phyloP scores from a whole-genome alignment of 208 protist genomes.

The Eutreptiella sp. region DNA sequence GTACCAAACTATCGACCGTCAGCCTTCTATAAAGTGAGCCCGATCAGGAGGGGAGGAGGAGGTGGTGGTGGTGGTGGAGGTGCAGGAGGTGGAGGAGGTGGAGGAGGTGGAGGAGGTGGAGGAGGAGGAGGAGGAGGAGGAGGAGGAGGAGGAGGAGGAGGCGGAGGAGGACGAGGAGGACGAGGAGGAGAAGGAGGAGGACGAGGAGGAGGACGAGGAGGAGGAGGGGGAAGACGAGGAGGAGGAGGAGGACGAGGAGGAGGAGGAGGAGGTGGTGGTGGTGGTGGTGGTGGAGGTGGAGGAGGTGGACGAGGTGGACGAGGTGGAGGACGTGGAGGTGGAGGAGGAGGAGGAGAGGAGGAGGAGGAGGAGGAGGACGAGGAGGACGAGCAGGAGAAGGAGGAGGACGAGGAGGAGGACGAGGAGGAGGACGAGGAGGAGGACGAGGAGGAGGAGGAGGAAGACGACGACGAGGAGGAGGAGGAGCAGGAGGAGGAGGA shows the following conservation, averaged over 20 bases:
- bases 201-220: conserved; percentile 6
- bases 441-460: conserved; percentile 10
- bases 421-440: conserved; percentile 3
- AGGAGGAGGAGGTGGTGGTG: neutral
- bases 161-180: no score
- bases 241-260: conserved; percentile 15
- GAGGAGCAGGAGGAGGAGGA: neutral
- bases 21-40: no score
- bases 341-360: neutral
- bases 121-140: conserved; percentile 8
- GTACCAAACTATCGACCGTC: no score
- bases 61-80: no score
- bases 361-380: conserved; percentile 5
- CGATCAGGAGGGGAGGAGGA: no score
- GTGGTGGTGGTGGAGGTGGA: neutral
- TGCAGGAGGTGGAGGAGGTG: no score
- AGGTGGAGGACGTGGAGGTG: conserved; percentile 1
- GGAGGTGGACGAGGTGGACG: neutral
- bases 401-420: conserved; percentile 5
- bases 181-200: conserved; percentile 15
- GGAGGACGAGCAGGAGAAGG: conserved; percentile 3
- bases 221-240: no score
- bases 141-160: no score
- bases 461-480: neutral
- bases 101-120: neutral